Evolutionary conservation across 2,329 filamentous ascomycete genomes (phyloP), one percentile per base, ranked within the genome.

Genomic region (Diaporthe batatas): DNA sequence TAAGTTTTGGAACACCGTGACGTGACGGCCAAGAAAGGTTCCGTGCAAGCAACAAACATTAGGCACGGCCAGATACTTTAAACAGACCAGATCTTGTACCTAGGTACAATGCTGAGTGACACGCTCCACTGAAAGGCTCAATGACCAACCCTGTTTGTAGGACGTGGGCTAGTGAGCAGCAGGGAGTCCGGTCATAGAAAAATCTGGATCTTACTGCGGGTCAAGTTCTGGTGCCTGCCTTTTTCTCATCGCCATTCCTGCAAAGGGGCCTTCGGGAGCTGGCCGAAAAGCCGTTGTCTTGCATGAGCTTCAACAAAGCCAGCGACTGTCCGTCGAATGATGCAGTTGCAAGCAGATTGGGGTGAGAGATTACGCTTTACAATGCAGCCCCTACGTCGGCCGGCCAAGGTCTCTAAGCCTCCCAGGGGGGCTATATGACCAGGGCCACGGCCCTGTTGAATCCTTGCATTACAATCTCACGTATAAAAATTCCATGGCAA

Each of bases 381-480:
- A 65, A 51, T 51, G 59, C 59, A 51, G 29, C 44, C 44, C 49
- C 29, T 65, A 39, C 29, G 29, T 51, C 16, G 16, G 44, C 29
- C 44, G 21, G 44, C 59, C 59, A 65, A 65, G 59, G 42, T 14
- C 36, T 49, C 42, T 49, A 36, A 36, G 59, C 59, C 44, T 44
- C 18, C 11, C 36, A 18, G 14, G 39, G 39, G 42, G 23, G 25
- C 44, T 32, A 42, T 36, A 47, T 6, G 16, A 23, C 42, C 39
- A 65, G 21, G 59, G 29, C 14, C 42, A 36, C 21, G 21, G 59
- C 29, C 59, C 59, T 23, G 59, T 49, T 18, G 21, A 18, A 65
- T 65, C 44, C 59, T 51, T 65, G 44, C n/a, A 34, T 64, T 34
- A n/a, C 16, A n/a, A 42, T 64, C 59, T 64, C 59, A 64, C 42